Base-by-base conservation (phyloP, 257 asterid species). In the Capsicum rhomboideum region DNA sequence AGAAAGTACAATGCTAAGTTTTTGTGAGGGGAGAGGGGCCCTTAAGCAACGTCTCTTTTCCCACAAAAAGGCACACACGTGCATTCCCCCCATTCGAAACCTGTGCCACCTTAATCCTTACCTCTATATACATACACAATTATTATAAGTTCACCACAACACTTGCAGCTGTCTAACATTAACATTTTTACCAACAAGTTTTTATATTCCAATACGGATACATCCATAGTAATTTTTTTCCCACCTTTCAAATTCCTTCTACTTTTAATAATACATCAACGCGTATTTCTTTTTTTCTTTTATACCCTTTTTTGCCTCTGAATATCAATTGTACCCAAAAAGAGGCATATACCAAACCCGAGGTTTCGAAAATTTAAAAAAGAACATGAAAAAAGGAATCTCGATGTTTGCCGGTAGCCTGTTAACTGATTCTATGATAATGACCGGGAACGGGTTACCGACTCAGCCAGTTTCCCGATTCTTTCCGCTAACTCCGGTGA, bases 391-490 rank as follows among this genome's bases (percentile, higher is more conserved):
- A 55, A 56, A 83, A 88, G 88, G 91, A 90, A 92, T 88, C 93
- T 89, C 93, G 91, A 88, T 79, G 85, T 85, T 83, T 78, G 94
- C 91, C 84, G 89, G 77, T 82, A 63, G 68, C 87, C 88, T 46
- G 84, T 53, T 13, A 59, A 72, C 42, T 55, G 28, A 13, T 89
- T 85, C 8, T 90, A 87, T 16, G 88, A 90, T 2, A 94, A 89
- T 37, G 90, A 87, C 90, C 94, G 61, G 6, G 81, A 77, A 50
- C 81, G 92, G 88, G 92, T 84, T 7, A 96, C 99, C 81, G 98
- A 87, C 83, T 93, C 96, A 6, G 97, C 98, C 91, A 97, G 90
- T 89, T 94, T 93, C 80, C 91, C 98, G 9, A 97, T 90, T 66
- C 90, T 92, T 84, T 90, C 92, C 0, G 90, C 94, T 71, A 93